Conservation (phyloP, 352 stramenopile species). For the Phytophthora colocasiae region DNA sequence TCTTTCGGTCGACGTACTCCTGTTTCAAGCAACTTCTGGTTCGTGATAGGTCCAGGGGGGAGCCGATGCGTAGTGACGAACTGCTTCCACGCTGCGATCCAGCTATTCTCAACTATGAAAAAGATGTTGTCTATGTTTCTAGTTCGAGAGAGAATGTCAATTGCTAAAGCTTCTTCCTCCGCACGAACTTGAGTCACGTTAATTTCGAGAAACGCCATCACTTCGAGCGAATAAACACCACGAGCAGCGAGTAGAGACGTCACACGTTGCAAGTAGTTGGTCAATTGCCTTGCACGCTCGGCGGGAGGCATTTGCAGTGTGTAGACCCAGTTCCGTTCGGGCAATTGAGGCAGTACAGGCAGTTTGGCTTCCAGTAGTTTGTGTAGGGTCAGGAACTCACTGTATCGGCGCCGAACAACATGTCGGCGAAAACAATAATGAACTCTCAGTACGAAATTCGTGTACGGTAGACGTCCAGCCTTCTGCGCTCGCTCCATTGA, state of each 20-base stretch:
- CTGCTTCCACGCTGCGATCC: conserved; percentile 59
- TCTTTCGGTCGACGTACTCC: conserved; percentile 39
- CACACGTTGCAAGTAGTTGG: conserved; percentile 60
- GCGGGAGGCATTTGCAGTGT: conserved; percentile 43
- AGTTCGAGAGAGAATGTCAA: conserved; percentile 43
- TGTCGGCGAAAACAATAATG: conserved; percentile 78
- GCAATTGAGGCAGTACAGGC: conserved; percentile 60
- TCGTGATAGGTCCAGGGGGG: conserved; percentile 30
- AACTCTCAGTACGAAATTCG: conserved; percentile 75
- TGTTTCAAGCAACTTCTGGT: conserved; percentile 33
- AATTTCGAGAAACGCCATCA: conserved; percentile 79
- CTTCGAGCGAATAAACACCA: conserved; percentile 65
- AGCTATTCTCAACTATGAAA: conserved; percentile 46
- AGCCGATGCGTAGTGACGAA: conserved; percentile 37
- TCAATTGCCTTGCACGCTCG: conserved; percentile 44
- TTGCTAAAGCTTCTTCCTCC: conserved; percentile 66
- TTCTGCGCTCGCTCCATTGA: conserved; percentile 73
- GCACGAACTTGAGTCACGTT: conserved; percentile 53
- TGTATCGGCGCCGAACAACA: conserved; percentile 71
- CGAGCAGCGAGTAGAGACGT: conserved; percentile 57
- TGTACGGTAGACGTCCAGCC: conserved; percentile 63
- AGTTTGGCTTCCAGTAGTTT: conserved; percentile 48
- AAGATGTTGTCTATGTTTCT: conserved; percentile 28
- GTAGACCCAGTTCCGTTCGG: conserved; percentile 53
- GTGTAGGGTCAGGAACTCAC: conserved; percentile 66